Evolutionary conservation across 108 stramenopile genomes (phyloP).

Genomic region (Cyclotella kingstonii): DNA sequence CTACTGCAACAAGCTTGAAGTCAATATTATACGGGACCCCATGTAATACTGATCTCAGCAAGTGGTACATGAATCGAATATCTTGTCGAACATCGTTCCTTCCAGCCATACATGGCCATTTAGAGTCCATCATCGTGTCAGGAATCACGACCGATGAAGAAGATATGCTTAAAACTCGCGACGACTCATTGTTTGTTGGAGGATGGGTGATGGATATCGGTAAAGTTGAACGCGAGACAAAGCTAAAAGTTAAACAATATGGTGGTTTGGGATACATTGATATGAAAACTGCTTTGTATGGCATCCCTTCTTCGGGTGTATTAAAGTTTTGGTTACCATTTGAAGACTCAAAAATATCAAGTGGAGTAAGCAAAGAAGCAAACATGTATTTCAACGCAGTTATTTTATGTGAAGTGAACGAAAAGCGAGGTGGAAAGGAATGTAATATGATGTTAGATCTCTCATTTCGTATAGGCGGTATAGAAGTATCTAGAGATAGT

Average conservation of each 20-base stretch:
- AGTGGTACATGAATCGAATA: slow-evolving; percentile 53
- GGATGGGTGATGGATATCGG: slow-evolving; percentile 88
- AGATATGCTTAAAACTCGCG: slow-evolving; percentile 56
- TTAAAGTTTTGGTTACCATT: slow-evolving; percentile 74
- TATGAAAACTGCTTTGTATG: slow-evolving; percentile 85
- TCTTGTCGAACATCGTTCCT: slow-evolving; percentile 86
- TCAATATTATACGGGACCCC: slow-evolving; percentile 60
- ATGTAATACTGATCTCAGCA: slow-evolving; percentile 8
- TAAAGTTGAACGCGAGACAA: slow-evolving; percentile 72
- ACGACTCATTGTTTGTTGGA: slow-evolving; percentile 53
- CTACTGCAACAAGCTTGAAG: slow-evolving; percentile 23
- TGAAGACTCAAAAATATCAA: slow-evolving; percentile 26
- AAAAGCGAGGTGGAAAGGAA: slow-evolving; percentile 65
- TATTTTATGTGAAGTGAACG: slow-evolving; percentile 85
- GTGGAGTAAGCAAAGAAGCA: slow-evolving; percentile 32
- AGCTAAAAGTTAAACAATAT: slow-evolving; percentile 67
- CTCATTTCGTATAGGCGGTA: slow-evolving; percentile 56
- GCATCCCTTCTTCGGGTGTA: slow-evolving; percentile 70
- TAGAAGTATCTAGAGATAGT: slow-evolving; percentile 25
- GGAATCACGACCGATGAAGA: slow-evolving; percentile 55
- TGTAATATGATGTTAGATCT: slow-evolving; percentile 73
- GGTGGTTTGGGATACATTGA: slow-evolving; percentile 86
- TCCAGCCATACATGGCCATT: slow-evolving; percentile 54
- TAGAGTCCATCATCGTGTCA: slow-evolving; percentile 60
- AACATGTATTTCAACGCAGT: slow-evolving; percentile 64